Evolutionary conservation across 2,329 filamentous ascomycete species (phyloP).

Genomic region (Arthrobotrys entomopaga): DNA sequence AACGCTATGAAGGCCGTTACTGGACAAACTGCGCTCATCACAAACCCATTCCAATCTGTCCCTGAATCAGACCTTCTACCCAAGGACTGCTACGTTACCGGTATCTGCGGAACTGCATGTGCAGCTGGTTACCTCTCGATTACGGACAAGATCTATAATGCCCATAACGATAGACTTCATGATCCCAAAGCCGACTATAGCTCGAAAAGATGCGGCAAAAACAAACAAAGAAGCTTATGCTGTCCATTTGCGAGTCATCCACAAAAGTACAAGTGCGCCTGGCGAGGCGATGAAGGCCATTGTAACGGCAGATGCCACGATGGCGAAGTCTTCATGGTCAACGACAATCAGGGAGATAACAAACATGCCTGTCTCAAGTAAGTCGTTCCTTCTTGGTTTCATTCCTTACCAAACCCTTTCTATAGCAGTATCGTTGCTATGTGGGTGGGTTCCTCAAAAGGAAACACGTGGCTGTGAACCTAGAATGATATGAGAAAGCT

Average conservation of each 20-base stretch:
- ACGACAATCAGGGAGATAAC: constrained; percentile 59
- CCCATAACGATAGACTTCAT: constrained; percentile 35
- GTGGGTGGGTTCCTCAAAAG: constrained; percentile 6
- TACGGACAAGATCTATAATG: constrained; percentile 55
- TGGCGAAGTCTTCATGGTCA: constrained; percentile 60
- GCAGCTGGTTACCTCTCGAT: constrained; percentile 59
- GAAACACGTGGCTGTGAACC: neutral
- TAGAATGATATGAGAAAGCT: neutral
- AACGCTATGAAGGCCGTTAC: constrained; percentile 53
- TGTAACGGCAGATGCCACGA: constrained; percentile 61
- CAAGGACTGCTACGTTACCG: constrained; percentile 59
- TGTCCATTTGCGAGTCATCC: constrained; percentile 61
- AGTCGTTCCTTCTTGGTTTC: constrained; percentile 4
- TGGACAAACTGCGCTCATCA: constrained; percentile 31
- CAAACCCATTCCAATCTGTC: constrained; percentile 34
- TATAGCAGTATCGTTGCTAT: too few species aligned
- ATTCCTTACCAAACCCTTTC: too few species aligned
- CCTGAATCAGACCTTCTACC: constrained; percentile 44
- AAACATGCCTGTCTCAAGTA: constrained; percentile 57
- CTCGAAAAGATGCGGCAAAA: constrained; percentile 58
- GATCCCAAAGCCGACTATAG: constrained; percentile 35
- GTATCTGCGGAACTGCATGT: constrained; percentile 59
- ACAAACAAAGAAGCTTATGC: constrained; percentile 59
- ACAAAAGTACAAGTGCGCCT: constrained; percentile 60
- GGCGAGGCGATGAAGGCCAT: constrained; percentile 59